phyloP scores from a whole-genome alignment of 768 basidiomycete species.

The Rhizopogon vulgaris region DNA sequence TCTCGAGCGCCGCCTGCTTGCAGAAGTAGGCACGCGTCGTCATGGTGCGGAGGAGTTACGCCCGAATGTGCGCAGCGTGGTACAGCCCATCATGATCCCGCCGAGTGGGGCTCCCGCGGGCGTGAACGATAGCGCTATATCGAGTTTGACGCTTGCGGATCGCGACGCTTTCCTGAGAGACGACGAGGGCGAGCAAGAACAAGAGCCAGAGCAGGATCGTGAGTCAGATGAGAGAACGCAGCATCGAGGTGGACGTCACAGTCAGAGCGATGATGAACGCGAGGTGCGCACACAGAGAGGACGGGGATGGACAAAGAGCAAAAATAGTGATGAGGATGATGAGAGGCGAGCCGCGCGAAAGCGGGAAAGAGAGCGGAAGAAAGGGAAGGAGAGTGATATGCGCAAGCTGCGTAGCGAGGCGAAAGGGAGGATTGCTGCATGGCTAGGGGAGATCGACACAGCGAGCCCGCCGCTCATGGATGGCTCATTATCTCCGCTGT shows the following conservation, averaged over 20 bases:
- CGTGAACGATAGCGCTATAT: constrained; percentile 42
- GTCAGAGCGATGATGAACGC: constrained; percentile 25
- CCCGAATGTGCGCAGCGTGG: constrained; percentile 31
- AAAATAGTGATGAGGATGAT: constrained; percentile 21
- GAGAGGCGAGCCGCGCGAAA: constrained; percentile 9
- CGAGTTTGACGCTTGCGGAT: constrained; percentile 37
- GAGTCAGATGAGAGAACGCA: constrained; percentile 29
- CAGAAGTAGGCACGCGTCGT: constrained; percentile 67
- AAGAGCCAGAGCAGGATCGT: constrained; percentile 20
- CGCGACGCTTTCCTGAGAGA: constrained; percentile 14
- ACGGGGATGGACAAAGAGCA: constrained; percentile 18
- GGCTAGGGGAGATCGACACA: constrained; percentile 64
- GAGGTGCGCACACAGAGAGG: constrained; percentile 25
- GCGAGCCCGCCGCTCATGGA: constrained; percentile 45
- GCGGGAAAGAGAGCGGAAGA: constrained; percentile 18
- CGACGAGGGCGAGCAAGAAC: constrained; percentile 1
- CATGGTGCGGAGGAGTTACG: constrained; percentile 19
- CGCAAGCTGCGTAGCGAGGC: constrained; percentile 39
- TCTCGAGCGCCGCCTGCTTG: constrained; percentile 59
- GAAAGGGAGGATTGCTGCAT: constrained; percentile 71
- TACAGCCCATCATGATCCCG: constrained; percentile 35
- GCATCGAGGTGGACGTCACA: constrained; percentile 19
- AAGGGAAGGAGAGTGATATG: constrained; percentile 30
- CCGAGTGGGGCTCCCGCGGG: constrained; percentile 20
- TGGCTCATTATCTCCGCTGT: constrained; percentile 26